Base-by-base conservation (phyloP, 2,329 filamentous ascomycete genomes). In the Pseudopithomyces maydicus region DNA sequence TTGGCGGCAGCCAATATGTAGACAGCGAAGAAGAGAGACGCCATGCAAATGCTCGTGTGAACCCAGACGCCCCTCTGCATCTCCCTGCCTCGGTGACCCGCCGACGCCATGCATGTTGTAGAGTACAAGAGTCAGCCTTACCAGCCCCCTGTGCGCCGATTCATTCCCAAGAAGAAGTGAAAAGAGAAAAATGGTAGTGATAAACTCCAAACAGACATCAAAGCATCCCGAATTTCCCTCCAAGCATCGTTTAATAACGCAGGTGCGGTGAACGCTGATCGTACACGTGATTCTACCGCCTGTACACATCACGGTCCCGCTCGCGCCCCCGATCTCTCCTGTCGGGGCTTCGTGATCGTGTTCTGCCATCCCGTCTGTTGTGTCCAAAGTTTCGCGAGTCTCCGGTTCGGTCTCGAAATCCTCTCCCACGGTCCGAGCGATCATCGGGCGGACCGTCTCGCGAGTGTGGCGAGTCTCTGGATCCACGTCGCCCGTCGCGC, bases 261-360 rank as follows among this genome's bases (percentile, higher is more conserved):
- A 36, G 36, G 17, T 19, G 43, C 5, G 10, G 6, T 14, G 15
- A 20, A 38, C 26, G n/a, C 20, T 26, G 32, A 11, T 33, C 26
- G 23, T 50, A 46, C 43, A 43, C 32, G 23, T 26, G 45, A 33
- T 44, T 23, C 52, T 56, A 62, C 8, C 58, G 53, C 46, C 61
- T 59, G 59, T 74, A 74, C 22, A 74, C 69, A 52, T 69, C 65
- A 23, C 72, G 58, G 33, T 68, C 65, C 20, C 65, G 55, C 17
- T 69, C 68, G 15, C 68, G 65, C 11, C 64, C 65, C 17, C 65
- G 56, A 12, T 69, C 65, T 20, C 70, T 50, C 29, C 74, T 63
- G n/a, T 74, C 72, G 0, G 74, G 74, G 59, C 74, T 77, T 29
- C 73, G 61, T 5, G 68, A 72, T 2, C 74, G 66, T 6, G 71